phyloP scores from a whole-genome alignment of 345 rosid species.

The Camelina sativa region DNA sequence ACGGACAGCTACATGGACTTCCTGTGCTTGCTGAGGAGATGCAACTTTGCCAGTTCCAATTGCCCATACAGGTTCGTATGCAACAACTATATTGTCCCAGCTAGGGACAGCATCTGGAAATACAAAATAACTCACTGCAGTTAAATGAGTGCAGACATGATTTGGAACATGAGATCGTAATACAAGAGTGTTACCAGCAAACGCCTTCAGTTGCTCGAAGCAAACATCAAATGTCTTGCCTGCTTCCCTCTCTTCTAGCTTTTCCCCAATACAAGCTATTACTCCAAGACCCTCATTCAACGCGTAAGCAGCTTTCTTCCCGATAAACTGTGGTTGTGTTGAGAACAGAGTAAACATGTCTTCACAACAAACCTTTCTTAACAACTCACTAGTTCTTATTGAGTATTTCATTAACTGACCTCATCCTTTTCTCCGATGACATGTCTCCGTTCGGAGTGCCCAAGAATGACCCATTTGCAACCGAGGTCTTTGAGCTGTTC shows the following conservation, averaged over 20 bases:
- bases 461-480: conserved; percentile 97
- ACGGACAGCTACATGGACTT: conserved; percentile 87
- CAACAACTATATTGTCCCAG: conserved; percentile 91
- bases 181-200: conserved; percentile 58
- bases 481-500: conserved; percentile 93
- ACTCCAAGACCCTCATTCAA: conserved; percentile 88
- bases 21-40: conserved; percentile 92
- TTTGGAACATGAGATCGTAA: conserved; percentile 9
- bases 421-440: conserved; percentile 88
- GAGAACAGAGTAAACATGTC: conserved; percentile 17
- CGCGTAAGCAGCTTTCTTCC: conserved; percentile 97
- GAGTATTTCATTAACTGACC: conserved; percentile 50
- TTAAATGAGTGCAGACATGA: conserved; percentile 2
- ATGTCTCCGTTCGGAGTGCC: conserved; percentile 98
- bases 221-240: conserved; percentile 97
- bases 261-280: conserved; percentile 95
- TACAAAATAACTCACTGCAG: background rate
- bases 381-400: background rate
- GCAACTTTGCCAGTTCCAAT: conserved; percentile 99
- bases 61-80: conserved; percentile 99
- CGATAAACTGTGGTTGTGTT: conserved; percentile 68
- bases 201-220: conserved; percentile 86
- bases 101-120: conserved; percentile 79
- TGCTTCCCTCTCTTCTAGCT: conserved; percentile 88
- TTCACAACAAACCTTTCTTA: conserved; percentile 22